Conservation (phyloP, 1,139 yeast species). For the Hanseniaspora gamundiae region DNA sequence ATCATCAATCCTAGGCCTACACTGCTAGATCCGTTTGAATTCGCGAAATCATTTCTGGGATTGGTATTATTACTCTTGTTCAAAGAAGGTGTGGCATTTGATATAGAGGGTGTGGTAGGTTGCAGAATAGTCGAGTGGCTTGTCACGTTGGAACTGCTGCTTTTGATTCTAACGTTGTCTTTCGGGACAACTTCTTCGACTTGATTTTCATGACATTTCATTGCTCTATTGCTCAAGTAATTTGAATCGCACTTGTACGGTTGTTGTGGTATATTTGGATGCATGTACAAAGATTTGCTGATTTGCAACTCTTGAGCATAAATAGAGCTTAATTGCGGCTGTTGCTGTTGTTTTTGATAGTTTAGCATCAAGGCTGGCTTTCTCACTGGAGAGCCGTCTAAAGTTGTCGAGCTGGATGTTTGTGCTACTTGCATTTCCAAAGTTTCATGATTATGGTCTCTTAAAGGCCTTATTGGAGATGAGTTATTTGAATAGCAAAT, state of each 20-base stretch:
- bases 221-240: too few relatives aligned
- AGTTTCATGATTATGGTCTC: not conserved
- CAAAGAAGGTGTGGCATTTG: not conserved
- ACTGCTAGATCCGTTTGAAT: not conserved
- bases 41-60: not conserved
- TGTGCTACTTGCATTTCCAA: not conserved
- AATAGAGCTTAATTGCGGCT: not conserved
- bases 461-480: conserved; percentile 13
- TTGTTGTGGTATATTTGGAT: not conserved
- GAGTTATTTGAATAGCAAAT: conserved; percentile 15
- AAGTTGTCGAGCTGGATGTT: not conserved
- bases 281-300: not conserved
- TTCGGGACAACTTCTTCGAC: too few relatives aligned
- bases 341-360: not conserved
- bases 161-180: not conserved
- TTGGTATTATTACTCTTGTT: not conserved
- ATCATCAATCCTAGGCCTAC: not conserved
- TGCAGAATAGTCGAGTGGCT: not conserved
- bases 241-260: not conserved
- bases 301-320: not conserved
- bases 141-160: not conserved
- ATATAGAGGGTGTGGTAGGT: not conserved
- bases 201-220: too few relatives aligned
- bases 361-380: not conserved
- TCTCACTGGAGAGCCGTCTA: not conserved